Percentiles rank a stretch among this genome's conserved stretches.
Conservation (phyloP, 371 early-diverging fungal genomes). For the Rhizomucor pusillus region DNA sequence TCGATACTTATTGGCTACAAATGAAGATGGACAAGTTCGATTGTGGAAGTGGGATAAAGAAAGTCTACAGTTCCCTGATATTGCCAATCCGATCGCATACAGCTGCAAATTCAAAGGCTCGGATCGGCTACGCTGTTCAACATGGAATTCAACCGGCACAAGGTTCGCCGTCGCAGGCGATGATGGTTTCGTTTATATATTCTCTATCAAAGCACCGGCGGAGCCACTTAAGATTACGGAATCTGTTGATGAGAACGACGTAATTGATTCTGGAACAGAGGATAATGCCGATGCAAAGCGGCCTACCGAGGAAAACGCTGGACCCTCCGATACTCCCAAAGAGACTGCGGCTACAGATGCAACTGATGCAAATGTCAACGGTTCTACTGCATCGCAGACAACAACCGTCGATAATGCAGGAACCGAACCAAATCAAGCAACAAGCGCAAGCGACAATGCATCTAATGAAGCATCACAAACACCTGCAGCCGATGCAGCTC, state of each 20-base stretch:
- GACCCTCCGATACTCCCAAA: not conserved
- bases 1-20: conserved; percentile 73
- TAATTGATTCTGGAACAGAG: too few relatives aligned
- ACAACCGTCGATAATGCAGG: not conserved
- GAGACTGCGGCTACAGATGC: not conserved
- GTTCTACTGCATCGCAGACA: not conserved
- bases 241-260: too few relatives aligned
- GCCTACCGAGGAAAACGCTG: conserved; percentile 9
- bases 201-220: conserved; percentile 42
- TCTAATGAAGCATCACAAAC: too few relatives aligned
- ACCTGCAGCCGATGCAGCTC: not conserved
- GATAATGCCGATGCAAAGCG: too few relatives aligned
- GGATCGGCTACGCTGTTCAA: conserved; percentile 63
- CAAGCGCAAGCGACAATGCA: too few relatives aligned
- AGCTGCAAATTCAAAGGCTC: conserved; percentile 60
- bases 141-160: conserved; percentile 81
- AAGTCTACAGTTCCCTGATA: conserved; percentile 48
- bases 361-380: not conserved
- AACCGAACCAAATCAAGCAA: not conserved
- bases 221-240: too few relatives aligned
- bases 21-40: conserved; percentile 73
- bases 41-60: conserved; percentile 75
- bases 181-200: conserved; percentile 77
- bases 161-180: conserved; percentile 79
- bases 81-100: conserved; percentile 58